A percentile compares a stretch with the other conserved stretches of the same genome.
phyloP scores from a whole-genome alignment of 78 protist genomes.

The Dictyostelium purpureum region DNA sequence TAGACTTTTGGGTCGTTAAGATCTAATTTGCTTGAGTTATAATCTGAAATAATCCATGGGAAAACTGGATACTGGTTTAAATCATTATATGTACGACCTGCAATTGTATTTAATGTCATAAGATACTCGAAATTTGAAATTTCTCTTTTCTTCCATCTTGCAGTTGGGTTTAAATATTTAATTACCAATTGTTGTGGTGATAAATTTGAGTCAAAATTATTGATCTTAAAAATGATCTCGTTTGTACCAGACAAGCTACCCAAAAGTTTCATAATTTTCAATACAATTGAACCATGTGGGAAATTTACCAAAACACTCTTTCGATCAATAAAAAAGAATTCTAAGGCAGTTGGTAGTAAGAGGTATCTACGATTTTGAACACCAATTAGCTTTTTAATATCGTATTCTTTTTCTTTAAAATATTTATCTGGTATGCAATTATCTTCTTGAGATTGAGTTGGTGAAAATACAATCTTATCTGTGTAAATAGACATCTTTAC shows the following conservation, averaged over 20 bases:
- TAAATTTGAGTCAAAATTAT: not conserved
- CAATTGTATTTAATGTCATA: slow-evolving; percentile 92
- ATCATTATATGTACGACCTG: slow-evolving; percentile 86
- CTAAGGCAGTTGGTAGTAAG: slow-evolving; percentile 78
- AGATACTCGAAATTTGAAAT: slow-evolving; percentile 93
- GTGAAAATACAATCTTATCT: not conserved
- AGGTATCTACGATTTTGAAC: slow-evolving; percentile 81
- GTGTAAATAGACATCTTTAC: slow-evolving; percentile 5
- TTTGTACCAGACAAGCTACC: not conserved
- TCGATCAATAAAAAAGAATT: slow-evolving; percentile 73
- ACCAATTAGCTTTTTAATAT: slow-evolving; percentile 38
- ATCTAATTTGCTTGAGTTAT: slow-evolving; percentile 69
- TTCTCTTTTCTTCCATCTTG: slow-evolving; percentile 82
- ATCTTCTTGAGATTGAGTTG: slow-evolving; percentile 51
- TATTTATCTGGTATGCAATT: not conserved
- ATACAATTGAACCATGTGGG: slow-evolving; percentile 16
- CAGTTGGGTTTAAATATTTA: slow-evolving; percentile 41
- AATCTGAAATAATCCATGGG: slow-evolving; percentile 96
- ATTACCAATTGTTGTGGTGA: slow-evolving; percentile 46
- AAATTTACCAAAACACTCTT: slow-evolving; percentile 47
- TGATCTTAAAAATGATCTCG: slow-evolving; percentile 9
- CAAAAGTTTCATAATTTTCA: slow-evolving; percentile 2
- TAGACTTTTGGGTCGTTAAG: slow-evolving; percentile 53
- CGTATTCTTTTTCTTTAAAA: slow-evolving; percentile 16
- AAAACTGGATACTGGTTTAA: slow-evolving; percentile 85